phyloP scores from a whole-genome alignment of 2,329 filamentous ascomycete genomes.

The Fusarium sp. region DNA sequence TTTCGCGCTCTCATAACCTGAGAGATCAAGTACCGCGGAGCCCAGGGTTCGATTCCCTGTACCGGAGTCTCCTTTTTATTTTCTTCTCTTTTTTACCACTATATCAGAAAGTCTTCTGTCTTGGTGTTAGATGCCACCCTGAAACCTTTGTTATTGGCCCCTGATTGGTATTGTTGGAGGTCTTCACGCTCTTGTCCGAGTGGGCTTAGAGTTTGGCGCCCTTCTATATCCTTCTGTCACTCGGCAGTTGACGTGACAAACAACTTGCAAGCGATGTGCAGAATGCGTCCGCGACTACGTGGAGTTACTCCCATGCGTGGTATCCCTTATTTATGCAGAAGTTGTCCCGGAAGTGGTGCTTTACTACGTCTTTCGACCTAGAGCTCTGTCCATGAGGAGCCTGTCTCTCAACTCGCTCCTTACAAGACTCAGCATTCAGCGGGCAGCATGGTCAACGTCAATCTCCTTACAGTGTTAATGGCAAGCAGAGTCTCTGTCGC shows the following conservation, averaged over 20 bases:
- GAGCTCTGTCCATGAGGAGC: not conserved
- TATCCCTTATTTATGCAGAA: not conserved
- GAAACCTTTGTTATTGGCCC: too few species aligned
- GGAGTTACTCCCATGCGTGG: not conserved
- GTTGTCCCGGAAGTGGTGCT: not conserved
- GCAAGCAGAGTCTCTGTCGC: not conserved
- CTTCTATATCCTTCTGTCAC: not conserved
- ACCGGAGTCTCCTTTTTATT: conserved; percentile 3
- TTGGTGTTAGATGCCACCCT: too few species aligned
- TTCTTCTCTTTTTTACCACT: not conserved
- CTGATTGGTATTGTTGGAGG: too few species aligned
- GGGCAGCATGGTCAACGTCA: too few species aligned
- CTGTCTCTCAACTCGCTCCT: too few species aligned
- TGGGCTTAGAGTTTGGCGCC: not conserved
- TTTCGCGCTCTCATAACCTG: conserved; percentile 49
- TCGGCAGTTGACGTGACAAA: not conserved
- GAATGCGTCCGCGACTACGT: not conserved
- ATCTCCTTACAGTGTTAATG: too few species aligned
- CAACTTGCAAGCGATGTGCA: not conserved
- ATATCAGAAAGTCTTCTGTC: too few species aligned
- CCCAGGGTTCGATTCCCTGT: conserved; percentile 35
- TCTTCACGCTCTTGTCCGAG: too few species aligned
- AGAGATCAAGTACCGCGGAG: conserved; percentile 34
- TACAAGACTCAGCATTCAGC: not conserved
- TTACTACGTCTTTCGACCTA: not conserved